Percentiles rank a stretch among this genome's conserved stretches.
Evolutionary conservation across 176 grass and related monocot species (phyloP).

Genomic region (Carex littledalei): DNA sequence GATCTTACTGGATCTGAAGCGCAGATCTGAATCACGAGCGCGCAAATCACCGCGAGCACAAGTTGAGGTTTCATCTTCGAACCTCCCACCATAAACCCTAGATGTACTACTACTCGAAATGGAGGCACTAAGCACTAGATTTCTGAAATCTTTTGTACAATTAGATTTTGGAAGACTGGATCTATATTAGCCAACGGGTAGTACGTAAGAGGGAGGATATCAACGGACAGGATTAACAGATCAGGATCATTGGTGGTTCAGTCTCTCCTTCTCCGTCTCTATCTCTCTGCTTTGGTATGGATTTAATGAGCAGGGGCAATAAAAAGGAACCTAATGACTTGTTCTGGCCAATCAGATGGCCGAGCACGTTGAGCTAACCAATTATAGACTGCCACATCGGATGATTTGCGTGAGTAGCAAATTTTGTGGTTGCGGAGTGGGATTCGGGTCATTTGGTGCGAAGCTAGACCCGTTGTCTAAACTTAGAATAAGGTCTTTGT

Average conservation of each 20-base stretch:
- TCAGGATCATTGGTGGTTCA: conserved; percentile 5
- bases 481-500: not conserved
- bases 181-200: not conserved
- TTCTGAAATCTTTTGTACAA: not conserved
- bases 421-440: not conserved
- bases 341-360: conserved; percentile 30
- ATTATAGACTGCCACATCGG: not conserved
- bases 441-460: not conserved
- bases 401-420: not conserved
- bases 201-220: not conserved
- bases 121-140: not conserved
- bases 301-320: conserved; percentile 10
- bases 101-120: not conserved
- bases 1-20: conserved; percentile 76
- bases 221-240: conserved; percentile 10
- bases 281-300: conserved; percentile 11
- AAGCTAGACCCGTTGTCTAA: not conserved
- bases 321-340: conserved; percentile 28
- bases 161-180: not conserved
- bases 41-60: conserved; percentile 43
- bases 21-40: conserved; percentile 58
- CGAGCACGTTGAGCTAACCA: not conserved
- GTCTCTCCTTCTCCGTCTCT: conserved; percentile 26
- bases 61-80: conserved; percentile 19
- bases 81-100: conserved; percentile 31